Base-by-base conservation (phyloP, 2,329 filamentous ascomycete genomes). In the Cladosporium colombiae region DNA sequence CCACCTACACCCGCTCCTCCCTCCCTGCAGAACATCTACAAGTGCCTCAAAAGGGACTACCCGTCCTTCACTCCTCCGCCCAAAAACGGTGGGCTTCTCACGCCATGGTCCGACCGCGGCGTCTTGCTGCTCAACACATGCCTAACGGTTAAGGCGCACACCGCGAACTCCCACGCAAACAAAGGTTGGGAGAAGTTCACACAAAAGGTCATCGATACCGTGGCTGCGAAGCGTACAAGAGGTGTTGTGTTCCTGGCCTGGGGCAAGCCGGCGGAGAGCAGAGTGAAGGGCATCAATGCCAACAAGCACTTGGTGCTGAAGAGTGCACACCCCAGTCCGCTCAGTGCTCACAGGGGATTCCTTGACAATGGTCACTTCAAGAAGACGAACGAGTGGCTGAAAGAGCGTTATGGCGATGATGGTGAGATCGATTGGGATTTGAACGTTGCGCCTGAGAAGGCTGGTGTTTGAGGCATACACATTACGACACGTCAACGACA, bases 171-270 rank as follows among this genome's bases (percentile, higher is more conserved):
- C 31, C 95, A 99, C 78, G 83, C 90, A 2, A 90, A 90, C 73
- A 89, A 89, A 69, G 95, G 95, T 18, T 99, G 95, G 95, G 95
- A 99, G 79, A 84, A 84, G 53, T 91, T 99, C 76, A 99, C 94
- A 23, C 93, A 97, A 76, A 91, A 88, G 69, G 90, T 95, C 50
- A 96, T 99, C 69, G 93, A 98, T 70, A 85, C 91, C 0, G 91
- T 98, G 1, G 91, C 91, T 0, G 87, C 89, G 74, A 88, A 90
- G 71, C 86, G 93, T 53, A 88, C 86, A 0, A 83, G 85, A 31
- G 95, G 95, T 1, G 94, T 99, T 1, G 95, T 97, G 5, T 99
- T 97, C 76, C 81, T 99, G 78, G 94, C 94, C 0, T 99, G 95
- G 95, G 95, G 95, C 18, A 88, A 83, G 6, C 91, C 92, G 1